Evolutionary conservation across 2,329 filamentous ascomycete species (phyloP), one percentile per base, ranked within the genome.

Genomic region (Fusarium chaquense): DNA sequence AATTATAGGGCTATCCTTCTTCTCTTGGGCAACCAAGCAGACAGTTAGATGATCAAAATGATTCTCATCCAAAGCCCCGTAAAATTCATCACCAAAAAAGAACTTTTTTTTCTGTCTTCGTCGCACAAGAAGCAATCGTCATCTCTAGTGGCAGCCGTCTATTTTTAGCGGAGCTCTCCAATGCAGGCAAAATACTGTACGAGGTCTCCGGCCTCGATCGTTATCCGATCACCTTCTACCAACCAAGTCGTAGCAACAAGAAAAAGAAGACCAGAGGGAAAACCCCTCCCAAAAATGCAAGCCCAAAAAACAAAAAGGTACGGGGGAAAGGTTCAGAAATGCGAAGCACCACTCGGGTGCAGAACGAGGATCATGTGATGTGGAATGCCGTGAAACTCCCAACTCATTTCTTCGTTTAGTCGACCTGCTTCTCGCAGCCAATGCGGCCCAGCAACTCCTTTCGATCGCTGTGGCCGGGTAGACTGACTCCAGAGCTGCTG

Each of bases 381-480:
- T 59, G 56, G 47, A 66, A 59, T 62, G 56, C 51, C 60, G 58
- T 65, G 59, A 58, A 74, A 69, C 68, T 71, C 73, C 68, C 49
- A 45, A 46, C 51, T 52, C 49, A 57, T 58, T 44, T 52, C 51
- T 44, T 59, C 57, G 36, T 51, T 74, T 74, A 81, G 22, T 89
- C 86, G 58, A 88, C 83, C 76, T 89, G 91, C 83, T 93, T 93
- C 79, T 94, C 91, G 78, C 93, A 96, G 50, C 93, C 93, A 75
- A 96, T 96, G 55, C 93, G 85, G 45, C 92, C 91, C 55, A 96
- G 84, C 70, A 96, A 83, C 78, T 94, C 93, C 83, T 95, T 96
- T 73, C 90, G 87, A 78, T 93, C 91, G 73, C 90, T 90, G 78
- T 91, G 89, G 26, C 91, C 87, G 20, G 89, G 87, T 56, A 93